Base-by-base conservation (phyloP, 75 land plant genomes). In the Chamaecyparis obtusa region DNA sequence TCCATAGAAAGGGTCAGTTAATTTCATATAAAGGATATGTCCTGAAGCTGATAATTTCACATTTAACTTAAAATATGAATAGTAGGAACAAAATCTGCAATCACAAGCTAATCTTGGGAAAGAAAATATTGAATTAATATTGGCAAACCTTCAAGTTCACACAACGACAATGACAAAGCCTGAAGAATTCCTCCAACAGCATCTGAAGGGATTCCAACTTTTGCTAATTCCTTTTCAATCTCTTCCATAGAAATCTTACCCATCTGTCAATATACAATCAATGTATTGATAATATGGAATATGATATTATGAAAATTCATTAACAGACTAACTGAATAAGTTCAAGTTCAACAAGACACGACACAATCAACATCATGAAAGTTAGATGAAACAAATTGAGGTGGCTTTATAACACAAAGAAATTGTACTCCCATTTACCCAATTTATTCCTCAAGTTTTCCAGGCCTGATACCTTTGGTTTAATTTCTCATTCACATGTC, bases 221-320 rank as follows among this genome's bases (percentile, higher is more conserved):
- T 85, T 39, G 44, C 87, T 80, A 98, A 85, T 83, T 97, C 95
- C 41, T 90, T 93, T 89, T 95, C 96, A 39, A 97, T 87, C 86
- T 94, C 99, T 85, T 92, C 96, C 83, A 88, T 37, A 36, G 94
- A 89, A 41, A 98, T 87, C 84, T 98, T 98, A n/a, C 91, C 96
- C 55, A 97, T 88, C 99, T 98, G 93, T 72, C 35, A 86, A 37
- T 48, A 72, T 32, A 57, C 83, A 81, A 46, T 46, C 51, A 81
- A 81, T 81, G 14, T n/a, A n/a, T 81, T 81, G 46, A 49, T 46
- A 46, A 8, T 41, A 80, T 43, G 48, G n/a, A 80, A 71, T 9
- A 85, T 51, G 82, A 67, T 17, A 54, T 36, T 19, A 21, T 21
- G 27, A 57, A 57, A 85, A 10, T 21, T 43, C 4, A 3, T 24